Percentiles rank a stretch among this genome's conserved stretches.
phyloP scores from a whole-genome alignment of 1,139 yeast species.

The Candida glucosophila region DNA sequence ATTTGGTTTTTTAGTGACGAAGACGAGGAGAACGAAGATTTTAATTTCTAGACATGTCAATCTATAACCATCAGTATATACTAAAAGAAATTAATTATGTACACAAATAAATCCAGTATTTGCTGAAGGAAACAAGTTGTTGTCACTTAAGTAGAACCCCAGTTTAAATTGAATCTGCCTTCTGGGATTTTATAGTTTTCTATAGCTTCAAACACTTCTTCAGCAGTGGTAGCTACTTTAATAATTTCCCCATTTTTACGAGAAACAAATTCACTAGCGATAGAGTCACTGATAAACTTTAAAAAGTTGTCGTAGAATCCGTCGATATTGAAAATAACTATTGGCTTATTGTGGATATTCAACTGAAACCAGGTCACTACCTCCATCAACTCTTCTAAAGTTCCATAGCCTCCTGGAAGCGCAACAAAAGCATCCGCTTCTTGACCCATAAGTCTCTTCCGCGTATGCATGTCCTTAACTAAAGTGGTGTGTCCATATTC shows the following conservation, averaged over 20 bases:
- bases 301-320: slow-evolving; percentile 75
- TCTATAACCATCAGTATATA: slow-evolving; percentile 2
- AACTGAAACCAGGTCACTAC: slow-evolving; percentile 83
- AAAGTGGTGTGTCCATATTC: slow-evolving; percentile 72
- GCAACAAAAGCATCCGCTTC: slow-evolving; percentile 86
- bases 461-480: slow-evolving; percentile 84
- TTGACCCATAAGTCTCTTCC: slow-evolving; percentile 80
- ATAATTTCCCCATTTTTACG: slow-evolving; percentile 60
- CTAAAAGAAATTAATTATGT: neutral
- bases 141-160: slow-evolving; percentile 37
- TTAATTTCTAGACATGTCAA: slow-evolving; percentile 23
- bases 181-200: slow-evolving; percentile 59
- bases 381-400: slow-evolving; percentile 84
- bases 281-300: slow-evolving; percentile 47
- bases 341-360: slow-evolving; percentile 77
- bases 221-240: slow-evolving; percentile 58
- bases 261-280: slow-evolving; percentile 61
- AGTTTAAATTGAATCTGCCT: slow-evolving; percentile 66
- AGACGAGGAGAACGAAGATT: slow-evolving; percentile 47
- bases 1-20: slow-evolving; percentile 59
- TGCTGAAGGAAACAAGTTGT: neutral
- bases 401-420: slow-evolving; percentile 89
- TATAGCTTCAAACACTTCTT: slow-evolving; percentile 56
- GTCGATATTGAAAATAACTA: slow-evolving; percentile 65
- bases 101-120: neutral